Evolutionary conservation across 495 filamentous ascomycete species (phyloP), one percentile per base, ranked within the genome.

Genomic region (Neurospora africana): DNA sequence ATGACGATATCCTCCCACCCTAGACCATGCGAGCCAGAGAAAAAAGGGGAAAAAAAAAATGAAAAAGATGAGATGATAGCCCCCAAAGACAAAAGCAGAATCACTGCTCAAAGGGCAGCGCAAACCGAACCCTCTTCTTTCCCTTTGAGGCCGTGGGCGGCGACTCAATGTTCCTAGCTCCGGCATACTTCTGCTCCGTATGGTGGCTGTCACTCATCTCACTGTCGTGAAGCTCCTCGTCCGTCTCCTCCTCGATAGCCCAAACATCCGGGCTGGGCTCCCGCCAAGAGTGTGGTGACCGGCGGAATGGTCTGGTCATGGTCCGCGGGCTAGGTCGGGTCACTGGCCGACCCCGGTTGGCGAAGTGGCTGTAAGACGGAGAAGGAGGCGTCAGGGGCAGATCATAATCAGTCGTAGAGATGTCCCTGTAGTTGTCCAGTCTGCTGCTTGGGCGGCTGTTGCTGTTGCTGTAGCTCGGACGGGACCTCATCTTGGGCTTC

Each of bases 191-290:
- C 30, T 71, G 70, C 35, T 76, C 76, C n/a, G 69, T 68, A 36
- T 79, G 70, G 30, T 71, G 41, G 68, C 78, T 76, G 13, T 79
- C 74, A 0, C 75, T 78, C 74, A 79, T 75, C 73, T 81, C 80
- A 47, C 79, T 83, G 71, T 79, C 77, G 27, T 65, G 53, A 35
- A 65, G 72, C 72, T 83, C 84, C 70, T 82, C 81, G 74, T 85
- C 82, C 17, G 81, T 78, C 74, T 85, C 82, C 76, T 86, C 84
- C 71, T 85, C 83, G 70, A 86, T 86, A 44, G 80, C 79, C 79
- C 82, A 86, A 2, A 86, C 84, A 69, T 86, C 84, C 19, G 84
- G 84, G 70, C 84, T 86, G 23, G 84, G 84, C 73, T 85, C 83
- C 70, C 84, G 81, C 84, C 84, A 86, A 33, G 81, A 81, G 68